phyloP scores from a whole-genome alignment of 331 rosid species.

The Acacia pycnantha region DNA sequence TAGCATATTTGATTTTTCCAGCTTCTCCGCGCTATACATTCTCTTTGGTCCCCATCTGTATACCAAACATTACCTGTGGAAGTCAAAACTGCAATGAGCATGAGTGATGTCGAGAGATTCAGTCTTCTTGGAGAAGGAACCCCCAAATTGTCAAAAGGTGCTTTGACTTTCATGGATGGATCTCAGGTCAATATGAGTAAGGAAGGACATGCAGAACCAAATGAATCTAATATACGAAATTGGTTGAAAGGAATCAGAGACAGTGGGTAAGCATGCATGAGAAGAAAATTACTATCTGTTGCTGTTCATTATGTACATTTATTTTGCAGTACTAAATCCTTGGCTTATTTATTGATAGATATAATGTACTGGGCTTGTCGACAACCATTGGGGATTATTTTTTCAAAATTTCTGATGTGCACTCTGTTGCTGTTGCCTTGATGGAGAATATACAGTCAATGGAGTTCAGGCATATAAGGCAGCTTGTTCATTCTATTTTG shows the following conservation, averaged over 20 bases:
- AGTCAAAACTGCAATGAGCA: slow-evolving; percentile 80
- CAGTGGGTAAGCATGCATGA: slow-evolving; percentile 67
- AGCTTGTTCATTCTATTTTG: slow-evolving; percentile 81
- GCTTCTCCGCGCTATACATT: slow-evolving; percentile 83
- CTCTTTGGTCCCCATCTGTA: slow-evolving; percentile 88
- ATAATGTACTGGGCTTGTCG: slow-evolving; percentile 90
- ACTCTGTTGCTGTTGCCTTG: slow-evolving; percentile 68
- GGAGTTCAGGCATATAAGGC: slow-evolving; percentile 96
- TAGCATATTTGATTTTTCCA: slow-evolving; percentile 42
- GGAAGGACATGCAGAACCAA: slow-evolving; percentile 71
- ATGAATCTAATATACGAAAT: slow-evolving; percentile 75
- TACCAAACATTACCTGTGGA: slow-evolving; percentile 74
- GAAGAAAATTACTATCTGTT: slow-evolving; percentile 22
- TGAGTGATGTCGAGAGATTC: slow-evolving; percentile 75
- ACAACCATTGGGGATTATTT: slow-evolving; percentile 78
- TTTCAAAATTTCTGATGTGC: slow-evolving; percentile 68
- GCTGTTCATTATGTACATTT: slow-evolving; percentile 17
- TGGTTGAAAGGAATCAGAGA: slow-evolving; percentile 97
- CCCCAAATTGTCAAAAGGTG: slow-evolving; percentile 66
- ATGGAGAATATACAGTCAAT: slow-evolving; percentile 94
- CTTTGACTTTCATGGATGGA: slow-evolving; percentile 45
- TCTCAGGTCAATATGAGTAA: slow-evolving; percentile 48
- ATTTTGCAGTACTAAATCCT: slow-evolving; percentile 20
- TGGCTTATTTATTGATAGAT: slow-evolving; percentile 49
- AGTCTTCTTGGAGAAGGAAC: slow-evolving; percentile 92